Evolutionary conservation across 345 rosid species (phyloP), one percentile per base, ranked within the genome.

Genomic region (Cardamine resedifolia): DNA sequence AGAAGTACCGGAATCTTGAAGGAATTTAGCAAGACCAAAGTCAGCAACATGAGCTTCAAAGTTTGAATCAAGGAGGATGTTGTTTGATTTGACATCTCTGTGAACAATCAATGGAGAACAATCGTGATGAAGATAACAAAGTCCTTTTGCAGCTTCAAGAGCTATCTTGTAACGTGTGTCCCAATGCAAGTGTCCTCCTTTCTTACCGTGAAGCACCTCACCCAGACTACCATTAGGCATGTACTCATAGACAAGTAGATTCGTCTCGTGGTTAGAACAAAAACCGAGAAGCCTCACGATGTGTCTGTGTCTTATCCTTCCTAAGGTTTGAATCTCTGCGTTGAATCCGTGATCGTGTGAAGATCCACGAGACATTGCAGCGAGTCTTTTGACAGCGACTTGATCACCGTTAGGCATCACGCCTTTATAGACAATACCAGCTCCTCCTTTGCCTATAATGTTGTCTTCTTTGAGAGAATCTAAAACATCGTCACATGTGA

Each of bases 271-370:
- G 75, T 92, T 92, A 0, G 98, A 92, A 73, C 98, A 92, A 64
- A 90, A 92, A 0, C 98, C 98, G 55, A 92, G 71, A 15, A 92
- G 66, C 66, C 96, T 85, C 59, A 92, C 98, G 7, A 92, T 92
- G 71, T 92, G 87, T 48, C 98, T 77, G 75, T 92, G 98, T 58
- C 98, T 72, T 39, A 92, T 92, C 84, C 86, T 86, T 9, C 98
- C 98, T 70, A 92, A 74, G 3, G 98, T 92, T 64, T 92, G 98
- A 49, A 92, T 92, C 86, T 92, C 98, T 1, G 98, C 98, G 45
- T 92, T 92, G 85, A 92, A 92, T 3, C 98, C 98, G 24, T 92
- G 98, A 69, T 92, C 98, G 19, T 92, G 96, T n/a, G 96, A 88
- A 14, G 96, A 92, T 3, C 97, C 96, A 15, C 98, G 84, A 34